phyloP scores from a whole-genome alignment of 345 rosid genomes.

The Brassica juncea region DNA sequence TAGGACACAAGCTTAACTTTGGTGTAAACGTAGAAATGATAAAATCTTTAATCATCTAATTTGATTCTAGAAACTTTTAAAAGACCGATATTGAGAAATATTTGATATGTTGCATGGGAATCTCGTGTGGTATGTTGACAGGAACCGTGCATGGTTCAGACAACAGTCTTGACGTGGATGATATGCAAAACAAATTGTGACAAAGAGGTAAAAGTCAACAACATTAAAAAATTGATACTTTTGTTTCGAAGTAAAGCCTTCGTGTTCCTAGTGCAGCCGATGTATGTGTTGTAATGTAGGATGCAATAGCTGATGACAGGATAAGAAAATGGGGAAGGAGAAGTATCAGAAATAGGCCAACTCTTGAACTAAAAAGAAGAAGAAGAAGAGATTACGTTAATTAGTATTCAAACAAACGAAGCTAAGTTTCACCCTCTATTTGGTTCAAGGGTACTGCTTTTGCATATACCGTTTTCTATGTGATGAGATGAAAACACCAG shows the following conservation, averaged over 20 bases:
- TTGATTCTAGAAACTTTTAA: not conserved
- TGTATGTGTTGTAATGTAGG: slow-evolving; percentile 46
- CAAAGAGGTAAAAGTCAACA: slow-evolving; percentile 46
- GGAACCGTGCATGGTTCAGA: slow-evolving; percentile 60
- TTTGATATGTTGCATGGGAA: slow-evolving; percentile 47
- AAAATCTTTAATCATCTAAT: no score
- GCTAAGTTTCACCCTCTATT: not conserved
- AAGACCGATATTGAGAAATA: not conserved
- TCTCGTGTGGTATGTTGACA: slow-evolving; percentile 69
- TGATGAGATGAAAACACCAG: no score
- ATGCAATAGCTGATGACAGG: slow-evolving; percentile 64
- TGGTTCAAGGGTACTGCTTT: not conserved
- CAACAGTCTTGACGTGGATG: slow-evolving; percentile 54
- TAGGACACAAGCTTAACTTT: no score
- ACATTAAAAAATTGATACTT: not conserved
- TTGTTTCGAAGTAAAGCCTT: not conserved
- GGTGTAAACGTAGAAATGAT: no score
- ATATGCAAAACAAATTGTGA: slow-evolving; percentile 66
- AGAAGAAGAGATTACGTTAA: not conserved
- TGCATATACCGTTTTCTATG: no score
- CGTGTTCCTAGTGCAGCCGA: not conserved
- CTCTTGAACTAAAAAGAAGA: not conserved
- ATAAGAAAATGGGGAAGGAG: slow-evolving; percentile 80
- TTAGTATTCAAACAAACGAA: not conserved
- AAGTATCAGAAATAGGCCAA: slow-evolving; percentile 20